A percentile compares a stretch with the other conserved stretches of the same genome.
Conservation (phyloP, 75 land plant genomes). For the Selaginella tamariscina region DNA sequence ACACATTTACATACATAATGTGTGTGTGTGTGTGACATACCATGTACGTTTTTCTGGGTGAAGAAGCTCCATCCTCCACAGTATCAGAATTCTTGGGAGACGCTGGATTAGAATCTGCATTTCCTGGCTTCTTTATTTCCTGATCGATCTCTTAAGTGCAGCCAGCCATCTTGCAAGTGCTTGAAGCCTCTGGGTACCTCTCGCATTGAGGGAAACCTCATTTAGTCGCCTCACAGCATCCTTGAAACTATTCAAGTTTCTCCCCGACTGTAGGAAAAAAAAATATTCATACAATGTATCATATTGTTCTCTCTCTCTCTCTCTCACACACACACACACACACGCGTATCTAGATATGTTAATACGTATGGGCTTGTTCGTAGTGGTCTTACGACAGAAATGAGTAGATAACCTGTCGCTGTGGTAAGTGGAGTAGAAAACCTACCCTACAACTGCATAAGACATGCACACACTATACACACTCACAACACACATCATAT, state of each 20-base stretch:
- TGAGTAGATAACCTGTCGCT: no score
- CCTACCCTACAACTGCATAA: no score
- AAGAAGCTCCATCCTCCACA: background rate
- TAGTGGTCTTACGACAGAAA: no score
- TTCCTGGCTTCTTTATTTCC: constrained; percentile 12
- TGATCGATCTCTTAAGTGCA: constrained; percentile 50
- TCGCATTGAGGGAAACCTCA: constrained; percentile 55
- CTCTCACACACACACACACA: no score
- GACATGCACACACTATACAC: no score
- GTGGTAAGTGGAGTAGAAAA: no score
- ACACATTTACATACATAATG: no score
- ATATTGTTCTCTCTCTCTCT: no score
- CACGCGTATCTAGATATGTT: no score
- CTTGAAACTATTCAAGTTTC: constrained; percentile 45
- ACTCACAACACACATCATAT: no score
- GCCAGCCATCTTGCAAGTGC: constrained; percentile 64
- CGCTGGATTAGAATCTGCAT: background rate
- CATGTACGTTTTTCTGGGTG: background rate
- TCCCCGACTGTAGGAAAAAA: constrained; percentile 27
- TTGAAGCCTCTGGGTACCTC: constrained; percentile 55
- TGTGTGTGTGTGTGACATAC: background rate
- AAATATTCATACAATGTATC: no score
- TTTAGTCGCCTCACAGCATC: constrained; percentile 53
- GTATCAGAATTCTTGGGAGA: background rate
- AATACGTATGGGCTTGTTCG: no score